Evolutionary conservation across 805 yeast species (phyloP).

Genomic region (Saccharomycopsis babjevae): DNA sequence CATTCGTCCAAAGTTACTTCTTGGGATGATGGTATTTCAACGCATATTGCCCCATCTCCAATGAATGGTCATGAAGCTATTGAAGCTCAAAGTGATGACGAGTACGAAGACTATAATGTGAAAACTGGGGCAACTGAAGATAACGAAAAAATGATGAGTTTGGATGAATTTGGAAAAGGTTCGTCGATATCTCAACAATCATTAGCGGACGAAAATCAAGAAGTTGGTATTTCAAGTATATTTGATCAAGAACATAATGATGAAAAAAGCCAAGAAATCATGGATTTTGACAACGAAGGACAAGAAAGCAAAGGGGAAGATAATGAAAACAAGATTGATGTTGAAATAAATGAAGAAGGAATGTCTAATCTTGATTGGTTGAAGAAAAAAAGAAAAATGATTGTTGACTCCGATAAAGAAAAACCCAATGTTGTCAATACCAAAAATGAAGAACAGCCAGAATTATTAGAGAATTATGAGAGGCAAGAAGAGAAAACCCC

Average conservation of each 20-base stretch:
- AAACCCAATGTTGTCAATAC: conserved; percentile 11
- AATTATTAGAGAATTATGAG: conserved; percentile 9
- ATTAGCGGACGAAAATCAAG: not conserved
- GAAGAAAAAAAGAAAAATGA: conserved; percentile 60
- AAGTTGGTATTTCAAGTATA: conserved; percentile 3
- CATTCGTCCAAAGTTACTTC: conserved; percentile 61
- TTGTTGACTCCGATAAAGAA: conserved; percentile 35
- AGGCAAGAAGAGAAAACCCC: conserved; percentile 12
- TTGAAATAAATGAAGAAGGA: conserved; percentile 35
- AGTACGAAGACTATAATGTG: conserved; percentile 29
- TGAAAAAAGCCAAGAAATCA: conserved; percentile 22
- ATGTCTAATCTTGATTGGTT: conserved; percentile 85
- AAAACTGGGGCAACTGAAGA: conserved; percentile 23
- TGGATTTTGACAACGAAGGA: conserved; percentile 9
- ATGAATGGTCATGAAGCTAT: conserved; percentile 14
- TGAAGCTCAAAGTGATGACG: conserved; percentile 31
- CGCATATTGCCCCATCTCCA: conserved; percentile 12
- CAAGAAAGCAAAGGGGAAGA: not conserved
- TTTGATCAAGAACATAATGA: conserved; percentile 20
- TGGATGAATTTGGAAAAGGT: conserved; percentile 24
- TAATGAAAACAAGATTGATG: conserved; percentile 16
- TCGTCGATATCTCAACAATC: not conserved
- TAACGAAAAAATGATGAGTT: conserved; percentile 40
- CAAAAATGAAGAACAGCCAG: conserved; percentile 10
- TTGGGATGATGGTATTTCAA: conserved; percentile 53